Evolutionary conservation across 2,329 filamentous ascomycete species (phyloP).

Genomic region (Aspergillus unguis): DNA sequence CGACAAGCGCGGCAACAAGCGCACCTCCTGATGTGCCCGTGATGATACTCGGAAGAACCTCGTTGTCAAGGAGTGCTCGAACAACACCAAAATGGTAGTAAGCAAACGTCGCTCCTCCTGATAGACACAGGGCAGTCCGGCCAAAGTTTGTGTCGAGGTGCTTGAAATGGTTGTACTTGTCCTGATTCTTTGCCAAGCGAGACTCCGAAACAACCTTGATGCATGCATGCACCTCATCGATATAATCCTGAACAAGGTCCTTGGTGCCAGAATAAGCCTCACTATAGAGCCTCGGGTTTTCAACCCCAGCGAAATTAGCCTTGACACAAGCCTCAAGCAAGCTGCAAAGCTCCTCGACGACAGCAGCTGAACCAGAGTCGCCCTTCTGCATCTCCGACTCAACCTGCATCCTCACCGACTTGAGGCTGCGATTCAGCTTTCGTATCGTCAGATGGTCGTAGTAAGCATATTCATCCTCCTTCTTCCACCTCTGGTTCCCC

Average conservation of each 20-base stretch:
- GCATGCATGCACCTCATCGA: constrained; percentile 64
- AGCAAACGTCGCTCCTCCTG: constrained; percentile 88
- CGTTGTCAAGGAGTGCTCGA: constrained; percentile 81
- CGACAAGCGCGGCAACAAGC: constrained; percentile 79
- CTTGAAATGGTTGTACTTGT: constrained; percentile 80
- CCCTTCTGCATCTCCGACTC: constrained; percentile 36
- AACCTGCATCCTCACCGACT: constrained; percentile 41
- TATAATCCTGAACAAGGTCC: constrained; percentile 80
- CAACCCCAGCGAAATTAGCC: constrained; percentile 94
- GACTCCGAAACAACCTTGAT: constrained; percentile 68
- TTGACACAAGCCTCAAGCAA: constrained; percentile 90
- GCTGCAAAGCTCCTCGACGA: constrained; percentile 71
- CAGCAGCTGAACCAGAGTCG: constrained; percentile 36
- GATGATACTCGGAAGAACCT: constrained; percentile 85
- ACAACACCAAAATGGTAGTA: constrained; percentile 96
- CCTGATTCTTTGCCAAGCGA: constrained; percentile 63
- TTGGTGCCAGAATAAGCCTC: constrained; percentile 99
- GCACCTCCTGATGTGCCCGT: constrained; percentile 95
- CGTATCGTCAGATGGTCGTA: constrained; percentile 85
- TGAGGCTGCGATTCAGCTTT: constrained; percentile 71
- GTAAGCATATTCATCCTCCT: constrained; percentile 61
- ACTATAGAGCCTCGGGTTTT: constrained; percentile 91
- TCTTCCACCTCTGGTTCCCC: constrained; percentile 60
- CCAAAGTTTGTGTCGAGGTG: constrained; percentile 88
- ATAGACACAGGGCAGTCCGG: constrained; percentile 86